A percentile compares a stretch with the other conserved stretches of the same genome.
phyloP scores from a whole-genome alignment of 768 basidiomycete genomes.

The Lentinula detonsa region DNA sequence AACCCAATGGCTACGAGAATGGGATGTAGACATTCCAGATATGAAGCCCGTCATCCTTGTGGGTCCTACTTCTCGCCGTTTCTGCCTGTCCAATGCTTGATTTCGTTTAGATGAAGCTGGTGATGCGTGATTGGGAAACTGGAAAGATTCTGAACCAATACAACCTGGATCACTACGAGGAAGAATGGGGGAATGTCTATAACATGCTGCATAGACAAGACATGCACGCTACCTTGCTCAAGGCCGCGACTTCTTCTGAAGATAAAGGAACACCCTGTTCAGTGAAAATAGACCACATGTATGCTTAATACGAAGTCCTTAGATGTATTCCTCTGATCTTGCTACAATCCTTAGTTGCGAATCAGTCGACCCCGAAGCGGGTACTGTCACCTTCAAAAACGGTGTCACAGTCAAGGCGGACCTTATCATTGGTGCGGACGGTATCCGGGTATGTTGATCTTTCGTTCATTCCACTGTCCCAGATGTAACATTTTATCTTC shows the following conservation, averaged over 20 bases:
- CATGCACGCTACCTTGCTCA: slow-evolving; percentile 24
- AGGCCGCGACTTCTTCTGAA: slow-evolving; percentile 18
- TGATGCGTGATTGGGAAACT: slow-evolving; percentile 28
- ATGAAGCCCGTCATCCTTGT: slow-evolving; percentile 23
- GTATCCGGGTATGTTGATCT: slow-evolving; percentile 19
- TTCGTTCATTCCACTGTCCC: background rate
- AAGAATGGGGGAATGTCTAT: slow-evolving; percentile 13
- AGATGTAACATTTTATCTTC: background rate
- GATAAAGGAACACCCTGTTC: slow-evolving; percentile 20
- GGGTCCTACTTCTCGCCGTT: background rate
- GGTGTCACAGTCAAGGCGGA: slow-evolving; percentile 19
- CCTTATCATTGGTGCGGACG: slow-evolving; percentile 26
- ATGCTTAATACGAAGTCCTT: background rate
- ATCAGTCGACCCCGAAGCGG: slow-evolving; percentile 16
- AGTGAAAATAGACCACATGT: slow-evolving; percentile 16
- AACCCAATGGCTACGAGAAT: slow-evolving; percentile 26
- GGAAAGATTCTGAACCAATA: slow-evolving; percentile 23
- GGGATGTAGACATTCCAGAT: slow-evolving; percentile 23
- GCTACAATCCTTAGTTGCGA: slow-evolving; percentile 13
- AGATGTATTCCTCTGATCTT: background rate
- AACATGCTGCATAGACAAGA: slow-evolving; percentile 27
- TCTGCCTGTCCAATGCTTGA: background rate
- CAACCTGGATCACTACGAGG: slow-evolving; percentile 22
- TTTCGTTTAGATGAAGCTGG: slow-evolving; percentile 18
- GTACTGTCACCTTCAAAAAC: slow-evolving; percentile 19